Conservation (phyloP, 176 grass and related monocot genomes). For the Cenchrus purpureus region DNA sequence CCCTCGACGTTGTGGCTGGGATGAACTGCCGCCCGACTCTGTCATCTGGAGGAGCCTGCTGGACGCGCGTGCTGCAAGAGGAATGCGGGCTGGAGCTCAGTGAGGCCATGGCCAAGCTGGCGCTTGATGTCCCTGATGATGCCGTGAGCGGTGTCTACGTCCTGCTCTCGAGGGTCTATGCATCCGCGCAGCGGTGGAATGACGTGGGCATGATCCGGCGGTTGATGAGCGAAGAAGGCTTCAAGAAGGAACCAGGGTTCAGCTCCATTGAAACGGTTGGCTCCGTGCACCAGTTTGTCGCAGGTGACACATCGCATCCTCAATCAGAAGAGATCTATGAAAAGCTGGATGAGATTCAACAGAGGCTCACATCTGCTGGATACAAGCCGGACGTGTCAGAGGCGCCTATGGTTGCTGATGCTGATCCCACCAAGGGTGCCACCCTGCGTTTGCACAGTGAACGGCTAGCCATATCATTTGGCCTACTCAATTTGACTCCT, state of each 20-base stretch:
- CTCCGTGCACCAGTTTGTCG: conserved; percentile 71
- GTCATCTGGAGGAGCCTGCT: conserved; percentile 90
- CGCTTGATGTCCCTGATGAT: conserved; percentile 68
- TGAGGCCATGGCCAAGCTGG: conserved; percentile 69
- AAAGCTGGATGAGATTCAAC: conserved; percentile 62
- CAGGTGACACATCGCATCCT: conserved; percentile 79
- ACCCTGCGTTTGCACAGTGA: conserved; percentile 77
- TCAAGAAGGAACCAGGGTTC: conserved; percentile 80
- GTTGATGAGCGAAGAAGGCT: conserved; percentile 66
- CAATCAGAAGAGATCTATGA: conserved; percentile 59
- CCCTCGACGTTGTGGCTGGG: conserved; percentile 59
- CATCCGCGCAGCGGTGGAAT: conserved; percentile 74
- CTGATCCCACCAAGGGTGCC: conserved; percentile 44
- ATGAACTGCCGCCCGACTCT: conserved; percentile 75
- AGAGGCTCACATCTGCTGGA: conserved; percentile 51
- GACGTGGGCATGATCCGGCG: conserved; percentile 70
- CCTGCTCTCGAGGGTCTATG: conserved; percentile 80
- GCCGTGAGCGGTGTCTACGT: conserved; percentile 72
- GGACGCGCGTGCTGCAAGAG: conserved; percentile 67
- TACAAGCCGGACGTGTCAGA: conserved; percentile 75
- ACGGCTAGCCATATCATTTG: conserved; percentile 80
- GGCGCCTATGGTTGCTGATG: conserved; percentile 56
- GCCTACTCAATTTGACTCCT: conserved; percentile 46
- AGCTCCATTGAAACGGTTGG: conserved; percentile 84
- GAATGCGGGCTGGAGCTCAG: conserved; percentile 63